phyloP scores from a whole-genome alignment of 129 eudicot genomes.

The Apium graveolens region DNA sequence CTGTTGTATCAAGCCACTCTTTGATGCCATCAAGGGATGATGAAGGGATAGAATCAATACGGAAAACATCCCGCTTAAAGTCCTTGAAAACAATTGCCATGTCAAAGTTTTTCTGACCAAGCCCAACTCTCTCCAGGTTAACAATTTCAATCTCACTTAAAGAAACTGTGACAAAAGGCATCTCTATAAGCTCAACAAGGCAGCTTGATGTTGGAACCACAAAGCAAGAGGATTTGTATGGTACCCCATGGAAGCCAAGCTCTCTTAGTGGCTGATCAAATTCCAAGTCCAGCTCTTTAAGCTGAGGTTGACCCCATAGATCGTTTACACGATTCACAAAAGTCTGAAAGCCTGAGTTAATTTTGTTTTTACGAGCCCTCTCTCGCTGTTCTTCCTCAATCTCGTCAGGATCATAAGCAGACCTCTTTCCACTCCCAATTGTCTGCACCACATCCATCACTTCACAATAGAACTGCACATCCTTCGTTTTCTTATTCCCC shows the following conservation, averaged over 20 bases:
- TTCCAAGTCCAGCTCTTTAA: constrained; percentile 46
- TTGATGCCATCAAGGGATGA: constrained; percentile 51
- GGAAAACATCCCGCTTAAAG: constrained; percentile 48
- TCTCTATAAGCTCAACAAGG: constrained; percentile 53
- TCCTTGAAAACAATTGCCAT: constrained; percentile 58
- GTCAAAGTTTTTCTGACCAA: no score
- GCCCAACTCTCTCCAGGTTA: no score
- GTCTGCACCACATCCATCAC: constrained; percentile 62
- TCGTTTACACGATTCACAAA: constrained; percentile 57
- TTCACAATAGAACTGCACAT: constrained; percentile 51
- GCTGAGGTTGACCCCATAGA: constrained; percentile 47
- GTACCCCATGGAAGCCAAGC: constrained; percentile 62
- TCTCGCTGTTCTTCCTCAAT: constrained; percentile 63
- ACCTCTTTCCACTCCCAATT: constrained; percentile 48
- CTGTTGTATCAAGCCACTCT: constrained; percentile 66
- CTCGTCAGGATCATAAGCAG: constrained; percentile 63
- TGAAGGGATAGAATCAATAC: constrained; percentile 51
- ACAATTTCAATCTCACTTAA: constrained; percentile 53
- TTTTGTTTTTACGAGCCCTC: constrained; percentile 50
- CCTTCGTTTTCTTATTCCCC: constrained; percentile 58
- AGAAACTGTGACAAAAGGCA: constrained; percentile 41
- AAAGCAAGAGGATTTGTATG: constrained; percentile 48
- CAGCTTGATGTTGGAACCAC: constrained; percentile 56
- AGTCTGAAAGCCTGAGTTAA: constrained; percentile 40
- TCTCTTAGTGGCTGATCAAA: constrained; percentile 57